Base-by-base conservation (phyloP, 352 stramenopile species). In the Pythium vanterpoolii region DNA sequence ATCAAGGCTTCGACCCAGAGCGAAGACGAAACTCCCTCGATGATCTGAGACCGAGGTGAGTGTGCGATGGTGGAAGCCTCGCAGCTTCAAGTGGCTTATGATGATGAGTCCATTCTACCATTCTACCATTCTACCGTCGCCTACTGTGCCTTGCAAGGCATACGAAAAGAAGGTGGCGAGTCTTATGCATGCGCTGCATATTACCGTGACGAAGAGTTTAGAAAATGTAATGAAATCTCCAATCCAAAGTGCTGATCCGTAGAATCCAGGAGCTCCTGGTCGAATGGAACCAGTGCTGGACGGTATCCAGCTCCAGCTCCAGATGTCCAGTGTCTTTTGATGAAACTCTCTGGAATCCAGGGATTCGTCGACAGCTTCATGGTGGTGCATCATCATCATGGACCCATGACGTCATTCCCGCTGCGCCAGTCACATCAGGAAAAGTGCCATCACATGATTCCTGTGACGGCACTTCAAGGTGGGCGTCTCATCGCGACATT, bases 51-150 rank as follows among this genome's bases (percentile, higher is more conserved):
- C 53, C 44, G 53, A 46, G 30, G n/a, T n/a, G n/a, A n/a, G n/a
- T 13, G 27, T 5, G 39, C 16, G 27, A n/a, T 53, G 10, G 13
- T 55, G 36, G 47, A 55, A 42, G 28, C 47, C 0, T 24, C 52
- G 39, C 39, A 51, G 34, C 52, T 50, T 60, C 52, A 60, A 60
- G 38, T 60, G 40, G 33, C 47, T 53, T 26, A 43, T 40, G 28
- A n/a, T n/a, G n/a, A n/a, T n/a, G n/a, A n/a, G n/a, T n/a, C n/a
- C n/a, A n/a, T n/a, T n/a, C n/a, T n/a, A n/a, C n/a, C n/a, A n/a
- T n/a, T n/a, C n/a, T n/a, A n/a, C 19, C 28, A 55, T 27, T 23
- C 47, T 36, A 39, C 28, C 45, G 23, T 18, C 45, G n/a, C 33
- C 33, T 16, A 8, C 33, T 14, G n/a, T n/a, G 33, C 33, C 33